These are phyloP conservation scores for Lobosporangium transversale DNA, from an alignment of 192 early-diverging fungal species.

Conservation along the genomic window DNA sequence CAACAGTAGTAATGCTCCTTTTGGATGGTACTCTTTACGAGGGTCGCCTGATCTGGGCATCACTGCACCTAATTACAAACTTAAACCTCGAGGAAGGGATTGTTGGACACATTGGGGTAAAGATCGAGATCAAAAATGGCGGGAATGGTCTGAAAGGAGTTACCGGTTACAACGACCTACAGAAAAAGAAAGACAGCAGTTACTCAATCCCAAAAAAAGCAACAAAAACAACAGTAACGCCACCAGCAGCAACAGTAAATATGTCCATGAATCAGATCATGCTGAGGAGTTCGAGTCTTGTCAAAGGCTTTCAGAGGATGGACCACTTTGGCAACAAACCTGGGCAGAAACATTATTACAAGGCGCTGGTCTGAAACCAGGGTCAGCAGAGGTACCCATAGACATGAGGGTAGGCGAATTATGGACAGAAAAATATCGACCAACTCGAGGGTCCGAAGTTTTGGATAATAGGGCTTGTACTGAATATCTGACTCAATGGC, in stretches of 20 bases:
- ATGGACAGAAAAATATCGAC: slow-evolving; percentile 48
- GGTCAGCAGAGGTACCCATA: slow-evolving; percentile 8
- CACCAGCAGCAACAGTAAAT: not conserved
- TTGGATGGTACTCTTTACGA: slow-evolving; percentile 33
- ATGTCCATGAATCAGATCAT: not conserved
- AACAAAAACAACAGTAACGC: too few relatives aligned
- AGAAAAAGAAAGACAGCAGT: slow-evolving; percentile 10
- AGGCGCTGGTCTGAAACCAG: not conserved
- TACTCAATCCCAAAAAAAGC: too few relatives aligned
- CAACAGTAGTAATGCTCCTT: too few relatives aligned
- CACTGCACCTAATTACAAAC: slow-evolving; percentile 16
- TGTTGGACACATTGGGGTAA: slow-evolving; percentile 33
- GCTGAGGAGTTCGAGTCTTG: slow-evolving; percentile 38
- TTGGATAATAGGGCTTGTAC: slow-evolving; percentile 35
- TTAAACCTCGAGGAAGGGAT: slow-evolving; percentile 21
- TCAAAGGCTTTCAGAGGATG: slow-evolving; percentile 20
- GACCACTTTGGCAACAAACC: slow-evolving; percentile 33
- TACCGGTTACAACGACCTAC: slow-evolving; percentile 13
- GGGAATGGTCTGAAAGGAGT: slow-evolving; percentile 23
- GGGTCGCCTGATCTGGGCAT: slow-evolving; percentile 29
- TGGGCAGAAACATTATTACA: slow-evolving; percentile 27
- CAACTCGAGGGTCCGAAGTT: slow-evolving; percentile 29
- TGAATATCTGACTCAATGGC: slow-evolving; percentile 47
- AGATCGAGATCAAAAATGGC: slow-evolving; percentile 20
- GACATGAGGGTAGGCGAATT: slow-evolving; percentile 33